Evolutionary conservation across 495 filamentous ascomycete genomes (phyloP).

Genomic region (Aspergillus leporis): DNA sequence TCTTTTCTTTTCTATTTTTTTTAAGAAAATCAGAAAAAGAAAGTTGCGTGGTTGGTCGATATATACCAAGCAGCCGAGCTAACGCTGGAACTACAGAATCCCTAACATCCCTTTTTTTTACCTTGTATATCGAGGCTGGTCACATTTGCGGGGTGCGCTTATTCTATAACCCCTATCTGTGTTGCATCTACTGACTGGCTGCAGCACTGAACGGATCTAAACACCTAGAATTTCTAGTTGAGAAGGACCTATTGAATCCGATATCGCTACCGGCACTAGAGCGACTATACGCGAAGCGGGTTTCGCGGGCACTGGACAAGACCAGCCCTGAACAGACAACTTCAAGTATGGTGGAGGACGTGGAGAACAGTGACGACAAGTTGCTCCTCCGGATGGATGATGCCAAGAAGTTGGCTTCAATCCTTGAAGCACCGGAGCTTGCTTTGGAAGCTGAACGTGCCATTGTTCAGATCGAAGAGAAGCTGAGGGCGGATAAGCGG

Average conservation of each 20-base stretch:
- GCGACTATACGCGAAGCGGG: conserved; percentile 62
- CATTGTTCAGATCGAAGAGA: conserved; percentile 78
- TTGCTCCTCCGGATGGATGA: conserved; percentile 59
- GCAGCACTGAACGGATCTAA: conserved; percentile 75
- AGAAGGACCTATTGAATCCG: conserved; percentile 64
- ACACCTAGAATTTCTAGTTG: conserved; percentile 77
- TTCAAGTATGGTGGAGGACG: conserved; percentile 41
- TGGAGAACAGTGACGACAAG: conserved; percentile 53
- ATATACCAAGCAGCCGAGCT: neutral
- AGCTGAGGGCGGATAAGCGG: conserved; percentile 54
- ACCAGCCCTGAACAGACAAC: conserved; percentile 25
- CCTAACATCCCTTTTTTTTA: conserved; percentile 99
- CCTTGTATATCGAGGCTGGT: conserved; percentile 75
- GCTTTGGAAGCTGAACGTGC: conserved; percentile 88
- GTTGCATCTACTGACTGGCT: conserved; percentile 19
- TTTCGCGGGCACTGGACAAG: conserved; percentile 27
- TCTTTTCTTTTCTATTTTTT: too few relatives aligned
- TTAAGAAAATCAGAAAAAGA: too few relatives aligned
- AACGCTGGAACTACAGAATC: conserved; percentile 51
- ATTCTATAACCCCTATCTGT: neutral
- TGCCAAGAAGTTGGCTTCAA: conserved; percentile 63
- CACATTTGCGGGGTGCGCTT: conserved; percentile 63
- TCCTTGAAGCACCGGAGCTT: conserved; percentile 77
- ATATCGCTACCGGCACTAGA: conserved; percentile 67
- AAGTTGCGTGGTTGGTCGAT: neutral